These are phyloP conservation scores for Lachancea mirantina DNA, from an alignment of 805 yeast species.

Conservation along the genomic window DNA sequence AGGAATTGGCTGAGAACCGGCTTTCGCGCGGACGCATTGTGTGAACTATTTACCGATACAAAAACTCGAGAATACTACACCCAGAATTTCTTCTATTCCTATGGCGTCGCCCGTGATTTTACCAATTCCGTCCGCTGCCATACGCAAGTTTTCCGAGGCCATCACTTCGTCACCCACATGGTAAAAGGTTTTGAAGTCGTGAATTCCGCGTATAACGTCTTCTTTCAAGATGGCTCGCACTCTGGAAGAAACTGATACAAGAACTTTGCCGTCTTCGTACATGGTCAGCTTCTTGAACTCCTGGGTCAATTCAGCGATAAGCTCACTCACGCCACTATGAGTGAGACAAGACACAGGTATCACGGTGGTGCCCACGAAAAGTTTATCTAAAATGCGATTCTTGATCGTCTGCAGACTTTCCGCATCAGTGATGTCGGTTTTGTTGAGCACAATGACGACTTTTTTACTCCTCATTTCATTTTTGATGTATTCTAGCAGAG, in stretches of 20 bases:
- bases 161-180: conserved; percentile 60
- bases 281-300: conserved; percentile 44
- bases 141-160: conserved; percentile 68
- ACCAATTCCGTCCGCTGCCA: conserved; percentile 81
- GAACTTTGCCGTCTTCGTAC: conserved; percentile 45
- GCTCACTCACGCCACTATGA: conserved; percentile 45
- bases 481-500: conserved; percentile 35
- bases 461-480: conserved; percentile 21
- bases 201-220: conserved; percentile 71
- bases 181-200: conserved; percentile 48
- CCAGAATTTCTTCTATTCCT: conserved; percentile 85
- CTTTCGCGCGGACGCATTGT: conserved; percentile 8
- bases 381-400: too few species aligned
- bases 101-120: conserved; percentile 85
- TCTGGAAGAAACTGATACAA: conserved; percentile 66
- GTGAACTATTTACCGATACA: conserved; percentile 79
- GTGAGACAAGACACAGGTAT: conserved; percentile 53
- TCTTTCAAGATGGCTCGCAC: conserved; percentile 65
- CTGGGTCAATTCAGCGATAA: conserved; percentile 38
- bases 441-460: conserved; percentile 46
- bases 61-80: conserved; percentile 83
- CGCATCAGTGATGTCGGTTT: conserved; percentile 42
- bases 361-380: too few species aligned
- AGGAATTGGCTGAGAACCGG: conserved; percentile 19
- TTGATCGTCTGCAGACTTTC: conserved; percentile 18